These are phyloP conservation scores for Ogataea sp. DNA, from an alignment of 805 yeast species.

Conservation along the genomic window DNA sequence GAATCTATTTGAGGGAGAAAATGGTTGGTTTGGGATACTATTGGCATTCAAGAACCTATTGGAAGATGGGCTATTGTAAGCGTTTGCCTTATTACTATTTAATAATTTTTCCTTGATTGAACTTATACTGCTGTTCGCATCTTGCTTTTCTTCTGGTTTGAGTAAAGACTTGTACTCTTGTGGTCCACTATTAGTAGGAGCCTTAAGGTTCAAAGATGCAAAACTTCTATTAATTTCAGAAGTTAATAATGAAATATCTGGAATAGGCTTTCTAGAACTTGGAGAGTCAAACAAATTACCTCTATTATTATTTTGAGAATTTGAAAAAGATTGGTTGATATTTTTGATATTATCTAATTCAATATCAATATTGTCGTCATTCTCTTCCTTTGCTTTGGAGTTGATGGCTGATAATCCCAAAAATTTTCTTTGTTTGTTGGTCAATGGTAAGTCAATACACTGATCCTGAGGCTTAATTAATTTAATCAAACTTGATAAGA, in stretches of 20 bases:
- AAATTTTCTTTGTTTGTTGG: constrained; percentile 34
- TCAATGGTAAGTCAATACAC: constrained; percentile 43
- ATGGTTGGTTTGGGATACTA: neutral
- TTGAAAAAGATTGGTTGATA: no score
- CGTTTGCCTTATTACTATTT: neutral
- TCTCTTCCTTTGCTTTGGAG: neutral
- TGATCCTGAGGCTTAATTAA: constrained; percentile 37
- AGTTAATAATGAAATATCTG: constrained; percentile 13
- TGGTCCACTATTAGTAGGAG: neutral
- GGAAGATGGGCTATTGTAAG: neutral
- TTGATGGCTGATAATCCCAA: constrained; percentile 30
- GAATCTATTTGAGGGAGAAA: constrained; percentile 12
- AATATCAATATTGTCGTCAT: neutral
- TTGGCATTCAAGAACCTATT: no score
- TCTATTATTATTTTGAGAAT: no score
- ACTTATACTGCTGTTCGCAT: constrained; percentile 1
- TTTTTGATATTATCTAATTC: neutral
- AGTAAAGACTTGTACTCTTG: neutral
- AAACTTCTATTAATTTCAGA: constrained; percentile 19
- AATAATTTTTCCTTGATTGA: neutral
- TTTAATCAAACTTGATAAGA: constrained; percentile 20
- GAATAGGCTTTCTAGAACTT: neutral
- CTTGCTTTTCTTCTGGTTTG: neutral
- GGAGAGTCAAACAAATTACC: no score
- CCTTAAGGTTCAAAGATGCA: constrained; percentile 20